phyloP scores from a whole-genome alignment of 2,329 filamentous ascomycete genomes.

The Colletotrichum cuscutae region DNA sequence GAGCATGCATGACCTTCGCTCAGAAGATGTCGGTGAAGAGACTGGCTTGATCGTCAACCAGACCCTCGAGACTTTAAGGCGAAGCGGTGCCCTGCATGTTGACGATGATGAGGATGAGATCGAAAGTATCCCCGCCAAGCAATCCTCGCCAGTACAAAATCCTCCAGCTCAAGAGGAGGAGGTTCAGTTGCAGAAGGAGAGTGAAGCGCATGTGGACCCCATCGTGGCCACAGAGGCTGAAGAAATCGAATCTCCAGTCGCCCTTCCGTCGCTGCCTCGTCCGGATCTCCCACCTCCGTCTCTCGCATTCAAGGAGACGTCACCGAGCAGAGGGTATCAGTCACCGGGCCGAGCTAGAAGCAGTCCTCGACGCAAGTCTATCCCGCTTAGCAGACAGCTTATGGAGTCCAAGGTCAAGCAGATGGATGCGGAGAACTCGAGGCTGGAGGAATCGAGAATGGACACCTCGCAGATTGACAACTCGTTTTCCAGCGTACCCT shows the following conservation, averaged over 20 bases:
- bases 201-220: not conserved
- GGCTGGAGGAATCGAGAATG: not conserved
- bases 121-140: not conserved
- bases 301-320: not conserved
- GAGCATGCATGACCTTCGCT: constrained; percentile 45
- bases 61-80: constrained; percentile 62
- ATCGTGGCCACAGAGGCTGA: not conserved
- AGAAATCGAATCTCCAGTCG: constrained; percentile 7
- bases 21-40: constrained; percentile 63
- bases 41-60: constrained; percentile 67
- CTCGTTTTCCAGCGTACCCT: constrained; percentile 48
- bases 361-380: constrained; percentile 46
- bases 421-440: constrained; percentile 13
- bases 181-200: not conserved
- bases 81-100: constrained; percentile 39
- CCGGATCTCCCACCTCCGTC: not conserved
- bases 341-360: constrained; percentile 47
- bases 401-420: constrained; percentile 45
- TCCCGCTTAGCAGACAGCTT: constrained; percentile 47
- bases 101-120: constrained; percentile 22
- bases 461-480: constrained; percentile 38
- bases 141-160: not conserved
- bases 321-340: constrained; percentile 19
- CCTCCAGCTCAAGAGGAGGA: not conserved
- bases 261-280: constrained; percentile 17